Evolutionary conservation across 768 basidiomycete genomes (phyloP), one percentile per base, ranked within the genome.

Genomic region (Boletales sp.): DNA sequence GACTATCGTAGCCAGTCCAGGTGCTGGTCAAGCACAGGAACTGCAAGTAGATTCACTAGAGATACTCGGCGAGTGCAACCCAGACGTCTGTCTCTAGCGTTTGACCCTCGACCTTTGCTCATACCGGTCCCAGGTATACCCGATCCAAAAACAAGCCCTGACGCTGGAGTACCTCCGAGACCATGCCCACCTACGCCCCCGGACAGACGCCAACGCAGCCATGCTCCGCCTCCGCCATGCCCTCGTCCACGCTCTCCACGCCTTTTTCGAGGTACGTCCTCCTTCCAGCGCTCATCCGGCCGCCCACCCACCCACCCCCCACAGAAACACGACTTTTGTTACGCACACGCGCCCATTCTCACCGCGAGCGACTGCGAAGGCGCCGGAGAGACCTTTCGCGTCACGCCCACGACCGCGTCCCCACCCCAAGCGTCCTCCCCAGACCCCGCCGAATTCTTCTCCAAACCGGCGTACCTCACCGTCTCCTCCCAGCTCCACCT

Each of bases 401-500:
- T 95, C 30, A 72, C 76, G 2, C 71, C 77, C 41, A 49, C 63
- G n/a, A 48, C 60, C 11, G 10, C 57, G 11, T 44, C 57, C 31
- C 10, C 48, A 45, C n/a, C 54, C 44, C 46, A 54, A 52, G 44
- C 18, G 10, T 15, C 30, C 5, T 8, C 56, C 13, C 28, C 39
- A 1, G 62, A 60, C 18, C 40, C 51, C 13, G 49, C 66, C 38
- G 83, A 87, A 59, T 92, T 93, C 69, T 93, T 94, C 70, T 76
- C 77, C 19, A 75, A 75, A 28, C 83, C 84, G 1, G 81, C 93
- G 15, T 89, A 89, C 65, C 79, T 99, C 30, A 95, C 94, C 2
- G 96, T 98, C 8, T 97, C 94, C 1, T 88, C 93, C 33, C 96
- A 99, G 68, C 79, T 99, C 5, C 95, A 99, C 64, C 83, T 98